Conservation (phyloP, 805 yeast genomes). For the Candida lessepsii region DNA sequence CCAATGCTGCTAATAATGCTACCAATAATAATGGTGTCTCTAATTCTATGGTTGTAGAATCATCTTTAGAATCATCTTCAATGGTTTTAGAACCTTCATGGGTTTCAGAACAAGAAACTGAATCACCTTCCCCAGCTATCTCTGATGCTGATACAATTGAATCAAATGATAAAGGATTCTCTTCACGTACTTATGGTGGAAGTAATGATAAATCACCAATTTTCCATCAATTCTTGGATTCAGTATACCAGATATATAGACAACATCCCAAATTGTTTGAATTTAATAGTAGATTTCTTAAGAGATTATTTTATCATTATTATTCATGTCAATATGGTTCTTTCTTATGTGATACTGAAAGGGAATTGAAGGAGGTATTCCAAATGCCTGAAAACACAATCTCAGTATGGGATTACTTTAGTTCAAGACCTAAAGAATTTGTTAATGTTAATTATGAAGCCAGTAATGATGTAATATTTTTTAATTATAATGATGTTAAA, state of each 20-base stretch:
- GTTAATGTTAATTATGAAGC: constrained; percentile 46
- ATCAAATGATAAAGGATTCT: constrained; percentile 1
- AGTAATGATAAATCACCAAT: constrained; percentile 66
- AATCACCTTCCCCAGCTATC: constrained; percentile 1
- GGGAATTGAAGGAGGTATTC: constrained; percentile 44
- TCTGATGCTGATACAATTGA: constrained; percentile 3
- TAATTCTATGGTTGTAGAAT: constrained; percentile 8
- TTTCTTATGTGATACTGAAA: constrained; percentile 74
- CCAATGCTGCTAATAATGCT: constrained; percentile 6
- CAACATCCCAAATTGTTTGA: constrained; percentile 78
- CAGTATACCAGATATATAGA: constrained; percentile 72
- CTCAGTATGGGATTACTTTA: constrained; percentile 92
- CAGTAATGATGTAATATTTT: constrained; percentile 49
- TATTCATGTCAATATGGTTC: constrained; percentile 96
- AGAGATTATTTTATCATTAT: constrained; percentile 81
- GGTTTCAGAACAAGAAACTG: constrained; percentile 1
- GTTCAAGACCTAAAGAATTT: constrained; percentile 71
- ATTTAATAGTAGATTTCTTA: constrained; percentile 82
- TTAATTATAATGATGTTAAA: constrained; percentile 58
- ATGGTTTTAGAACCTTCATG: constrained; percentile 8
- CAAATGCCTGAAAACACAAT: constrained; percentile 51
- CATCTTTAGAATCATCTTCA: constrained; percentile 19
- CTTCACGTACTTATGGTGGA: constrained; percentile 27
- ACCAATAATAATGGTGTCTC: constrained; percentile 10
- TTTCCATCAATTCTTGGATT: constrained; percentile 91